phyloP scores from a whole-genome alignment of 139 green algal genomes.

The Picochlorum sp. region DNA sequence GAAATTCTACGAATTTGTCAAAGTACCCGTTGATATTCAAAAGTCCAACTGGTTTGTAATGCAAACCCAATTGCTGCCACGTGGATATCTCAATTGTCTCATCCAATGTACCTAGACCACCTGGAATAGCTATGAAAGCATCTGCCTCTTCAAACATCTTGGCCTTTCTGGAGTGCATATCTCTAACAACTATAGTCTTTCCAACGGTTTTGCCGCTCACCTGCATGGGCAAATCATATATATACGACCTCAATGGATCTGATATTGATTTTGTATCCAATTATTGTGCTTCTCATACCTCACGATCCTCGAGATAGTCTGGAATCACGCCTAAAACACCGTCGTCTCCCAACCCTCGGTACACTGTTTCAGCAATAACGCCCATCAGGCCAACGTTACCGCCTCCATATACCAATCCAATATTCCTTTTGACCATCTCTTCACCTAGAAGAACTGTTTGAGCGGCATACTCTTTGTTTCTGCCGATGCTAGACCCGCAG shows the following conservation, averaged over 20 bases:
- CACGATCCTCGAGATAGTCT: conserved; percentile 29
- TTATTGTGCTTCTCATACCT: conserved; percentile 1
- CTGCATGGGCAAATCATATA: conserved; percentile 11
- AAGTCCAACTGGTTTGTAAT: conserved; percentile 64
- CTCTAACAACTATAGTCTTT: conserved; percentile 43
- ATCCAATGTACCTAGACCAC: conserved; percentile 74
- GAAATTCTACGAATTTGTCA: conserved; percentile 54
- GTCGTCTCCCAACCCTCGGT: conserved; percentile 31
- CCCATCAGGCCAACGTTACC: conserved; percentile 72
- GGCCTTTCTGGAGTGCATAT: conserved; percentile 80
- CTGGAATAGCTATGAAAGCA: conserved; percentile 76
- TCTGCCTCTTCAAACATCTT: conserved; percentile 67
- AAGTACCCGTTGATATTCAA: conserved; percentile 66
- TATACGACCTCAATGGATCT: not conserved
- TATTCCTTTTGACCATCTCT: conserved; percentile 40
- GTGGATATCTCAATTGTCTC: conserved; percentile 77
- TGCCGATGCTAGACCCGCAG: conserved; percentile 45
- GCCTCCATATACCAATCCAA: conserved; percentile 60
- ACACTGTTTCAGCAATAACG: conserved; percentile 46
- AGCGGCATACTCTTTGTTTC: conserved; percentile 35
- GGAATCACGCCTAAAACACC: conserved; percentile 73
- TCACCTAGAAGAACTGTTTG: conserved; percentile 33
- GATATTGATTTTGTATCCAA: not conserved
- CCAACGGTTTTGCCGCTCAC: conserved; percentile 36
- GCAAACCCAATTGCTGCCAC: conserved; percentile 75